Evolutionary conservation across 495 filamentous ascomycete genomes (phyloP).

Genomic region (Penicillium crystallinum): DNA sequence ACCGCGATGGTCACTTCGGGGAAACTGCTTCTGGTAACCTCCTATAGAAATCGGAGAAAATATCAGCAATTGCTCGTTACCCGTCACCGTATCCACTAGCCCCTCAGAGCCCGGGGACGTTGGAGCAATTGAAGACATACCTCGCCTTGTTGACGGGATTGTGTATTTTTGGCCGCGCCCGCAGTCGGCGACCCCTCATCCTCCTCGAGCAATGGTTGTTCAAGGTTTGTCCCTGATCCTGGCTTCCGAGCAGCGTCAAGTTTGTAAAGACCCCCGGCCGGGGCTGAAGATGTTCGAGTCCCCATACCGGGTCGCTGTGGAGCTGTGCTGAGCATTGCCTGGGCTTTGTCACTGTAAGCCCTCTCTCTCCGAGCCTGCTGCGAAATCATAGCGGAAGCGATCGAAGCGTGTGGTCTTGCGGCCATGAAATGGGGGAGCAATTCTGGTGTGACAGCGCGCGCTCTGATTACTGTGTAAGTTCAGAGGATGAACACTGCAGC

Average conservation of each 20-base stretch:
- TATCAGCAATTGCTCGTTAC: constrained; percentile 15
- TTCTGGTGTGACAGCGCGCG: not conserved
- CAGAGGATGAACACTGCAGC: constrained; percentile 26
- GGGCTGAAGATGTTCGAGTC: constrained; percentile 33
- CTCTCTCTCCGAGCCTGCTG: constrained; percentile 25
- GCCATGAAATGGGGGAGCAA: constrained; percentile 15
- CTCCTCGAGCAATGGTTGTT: constrained; percentile 31
- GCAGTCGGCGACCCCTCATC: constrained; percentile 21
- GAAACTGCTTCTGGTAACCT: constrained; percentile 22
- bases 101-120: not conserved
- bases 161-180: constrained; percentile 11
- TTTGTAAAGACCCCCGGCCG: constrained; percentile 26
- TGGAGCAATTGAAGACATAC: constrained; percentile 1
- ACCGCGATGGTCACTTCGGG: constrained; percentile 76
- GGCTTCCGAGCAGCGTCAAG: constrained; percentile 20
- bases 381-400: constrained; percentile 17
- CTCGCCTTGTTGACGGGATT: constrained; percentile 15
- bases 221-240: constrained; percentile 18
- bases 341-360: constrained; percentile 31
- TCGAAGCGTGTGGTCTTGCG: constrained; percentile 9
- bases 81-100: not conserved
- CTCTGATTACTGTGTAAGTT: constrained; percentile 29
- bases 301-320: constrained; percentile 29
- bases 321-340: constrained; percentile 17
- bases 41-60: constrained; percentile 12